Conservation (phyloP, 306 rosid species). For the Urtica urens region DNA sequence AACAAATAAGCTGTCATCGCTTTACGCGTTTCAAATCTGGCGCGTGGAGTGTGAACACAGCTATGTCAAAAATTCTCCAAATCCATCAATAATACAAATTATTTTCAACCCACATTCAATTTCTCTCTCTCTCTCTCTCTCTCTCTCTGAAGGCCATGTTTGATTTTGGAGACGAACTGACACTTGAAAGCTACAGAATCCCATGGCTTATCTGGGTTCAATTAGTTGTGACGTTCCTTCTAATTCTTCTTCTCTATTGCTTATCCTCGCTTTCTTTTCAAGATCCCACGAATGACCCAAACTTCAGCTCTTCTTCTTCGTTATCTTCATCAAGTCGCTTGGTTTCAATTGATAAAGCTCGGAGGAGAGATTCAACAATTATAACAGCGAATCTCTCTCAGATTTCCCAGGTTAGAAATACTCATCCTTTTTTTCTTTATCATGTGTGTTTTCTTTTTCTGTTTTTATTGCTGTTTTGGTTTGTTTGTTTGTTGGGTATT, state of each 20-base stretch:
- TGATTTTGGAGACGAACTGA: conserved; percentile 49
- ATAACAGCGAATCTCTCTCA: conserved; percentile 19
- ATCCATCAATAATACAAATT: too few relatives aligned
- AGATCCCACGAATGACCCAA: conserved; percentile 20
- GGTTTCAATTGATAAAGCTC: conserved; percentile 11
- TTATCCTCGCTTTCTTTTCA: conserved; percentile 29
- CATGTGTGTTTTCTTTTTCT: background rate
- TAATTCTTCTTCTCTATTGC: conserved; percentile 37
- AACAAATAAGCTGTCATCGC: too few relatives aligned
- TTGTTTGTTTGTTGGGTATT: background rate
- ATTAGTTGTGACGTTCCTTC: conserved; percentile 44
- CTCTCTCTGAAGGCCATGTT: conserved; percentile 26
- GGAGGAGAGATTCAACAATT: conserved; percentile 13
- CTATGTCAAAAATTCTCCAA: too few relatives aligned
- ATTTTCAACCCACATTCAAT: background rate
- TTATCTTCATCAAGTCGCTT: conserved; percentile 26
- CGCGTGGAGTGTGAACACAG: too few relatives aligned
- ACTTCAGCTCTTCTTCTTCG: conserved; percentile 2
- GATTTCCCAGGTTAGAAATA: conserved; percentile 34
- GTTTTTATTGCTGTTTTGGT: background rate
- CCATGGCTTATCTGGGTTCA: conserved; percentile 91
- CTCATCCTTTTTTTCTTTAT: background rate
- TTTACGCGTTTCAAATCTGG: too few relatives aligned
- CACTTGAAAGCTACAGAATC: conserved; percentile 23
- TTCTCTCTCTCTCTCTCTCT: conserved; percentile 1